Evolutionary conservation across 139 green algal genomes (phyloP), one percentile per base, ranked within the genome.

Genomic region (Pleodorina starrii): DNA sequence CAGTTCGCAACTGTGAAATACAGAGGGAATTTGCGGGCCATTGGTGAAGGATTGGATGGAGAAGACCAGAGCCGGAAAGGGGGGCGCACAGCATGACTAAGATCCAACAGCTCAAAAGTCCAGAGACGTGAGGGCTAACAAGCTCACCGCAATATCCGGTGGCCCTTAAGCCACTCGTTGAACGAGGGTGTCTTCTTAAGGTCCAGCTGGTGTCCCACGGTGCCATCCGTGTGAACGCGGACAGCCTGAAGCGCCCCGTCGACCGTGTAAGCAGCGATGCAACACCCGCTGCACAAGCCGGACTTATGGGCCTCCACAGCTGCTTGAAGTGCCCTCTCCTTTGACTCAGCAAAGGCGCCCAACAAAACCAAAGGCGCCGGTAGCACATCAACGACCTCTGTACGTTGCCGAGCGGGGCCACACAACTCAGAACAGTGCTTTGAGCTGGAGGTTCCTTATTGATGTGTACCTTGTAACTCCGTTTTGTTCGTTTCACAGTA

Each of bases 351-450:
- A 27, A 60, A 84, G 5, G 74, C 69, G 10, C 88, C 88, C 23
- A 77, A 48, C 7, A 79, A 35, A 48, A 27, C 27, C 29, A 88
- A 27, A 16, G 79, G 79, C 38, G 25, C 27, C 5, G 88, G 88
- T 7, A 91, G 54, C 40, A 87, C 19, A 17, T 88, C 66, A 40
- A 12, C 25, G 7, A 79, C 88, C 75, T 82, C 88, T 91, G 76
- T 44, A 54, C 38, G 38, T 66, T 7, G 25, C 14, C 50, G 54
- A 66, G 29, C 54, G 29, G 54, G 54, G 25, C 54, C 54, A 66
- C 25, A 2, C 5, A 27, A 32, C 29, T 21, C 21, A 32, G 6
- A 66, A 66, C 9, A 12, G 25, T 27, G 29, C 2, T 21, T 25
- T 66, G 7, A 9, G 29, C 5, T 66, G 25, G 25, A 32, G 29